phyloP scores from a whole-genome alignment of 192 early-diverging fungal genomes.

The Lunasporangiospora selenospora region DNA sequence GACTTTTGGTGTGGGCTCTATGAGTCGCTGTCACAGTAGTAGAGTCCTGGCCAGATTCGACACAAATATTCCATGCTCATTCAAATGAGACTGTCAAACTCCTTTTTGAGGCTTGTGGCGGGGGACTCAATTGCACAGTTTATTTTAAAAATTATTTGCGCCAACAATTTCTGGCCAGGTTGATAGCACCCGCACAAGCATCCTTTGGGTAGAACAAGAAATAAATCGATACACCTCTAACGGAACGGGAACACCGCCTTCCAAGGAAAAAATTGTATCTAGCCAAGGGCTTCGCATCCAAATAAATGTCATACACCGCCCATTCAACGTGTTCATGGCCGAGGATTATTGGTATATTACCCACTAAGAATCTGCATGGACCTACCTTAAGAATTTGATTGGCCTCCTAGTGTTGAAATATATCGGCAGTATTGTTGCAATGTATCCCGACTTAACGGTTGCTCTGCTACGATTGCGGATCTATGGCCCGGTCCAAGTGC shows the following conservation, averaged over 20 bases:
- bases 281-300: neutral
- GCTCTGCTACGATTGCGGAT: neutral
- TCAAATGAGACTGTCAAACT: too few relatives aligned
- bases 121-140: too few relatives aligned
- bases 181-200: neutral
- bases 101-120: too few relatives aligned
- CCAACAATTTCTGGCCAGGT: too few relatives aligned
- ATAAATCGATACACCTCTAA: neutral
- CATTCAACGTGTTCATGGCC: conserved; percentile 1
- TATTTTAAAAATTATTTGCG: too few relatives aligned
- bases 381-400: neutral
- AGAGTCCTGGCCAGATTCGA: too few relatives aligned
- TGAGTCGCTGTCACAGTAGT: too few relatives aligned
- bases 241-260: conserved; percentile 4
- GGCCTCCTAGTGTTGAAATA: neutral
- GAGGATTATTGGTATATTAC: neutral
- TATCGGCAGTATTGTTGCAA: neutral
- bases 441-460: conserved; percentile 1
- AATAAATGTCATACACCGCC: neutral
- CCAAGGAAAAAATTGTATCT: neutral
- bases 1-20: too few relatives aligned
- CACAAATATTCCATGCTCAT: too few relatives aligned
- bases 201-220: neutral
- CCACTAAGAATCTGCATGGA: conserved; percentile 2
- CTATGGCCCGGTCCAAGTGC: neutral